Evolutionary conservation across 2,329 filamentous ascomycete genomes (phyloP).

Genomic region (Phaeomoniella chlamydospora): DNA sequence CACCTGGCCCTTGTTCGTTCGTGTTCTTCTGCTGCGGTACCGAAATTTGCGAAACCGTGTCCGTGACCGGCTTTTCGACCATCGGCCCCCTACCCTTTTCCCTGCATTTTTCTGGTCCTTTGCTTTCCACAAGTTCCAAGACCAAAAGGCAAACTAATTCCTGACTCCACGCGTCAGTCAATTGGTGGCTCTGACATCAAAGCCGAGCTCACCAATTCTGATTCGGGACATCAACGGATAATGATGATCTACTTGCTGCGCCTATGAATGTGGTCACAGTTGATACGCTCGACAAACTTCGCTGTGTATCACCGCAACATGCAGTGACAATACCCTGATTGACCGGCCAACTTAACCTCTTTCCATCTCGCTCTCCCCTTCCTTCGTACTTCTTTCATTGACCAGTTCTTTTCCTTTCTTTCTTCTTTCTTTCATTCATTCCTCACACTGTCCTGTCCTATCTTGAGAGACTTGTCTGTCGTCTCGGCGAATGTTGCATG

Average conservation of each 20-base stretch:
- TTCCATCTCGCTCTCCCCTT: not conserved
- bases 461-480: not conserved
- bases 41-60: not conserved
- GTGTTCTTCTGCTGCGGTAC: too few relatives aligned
- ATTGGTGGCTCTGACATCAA: constrained; percentile 2
- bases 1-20: too few relatives aligned
- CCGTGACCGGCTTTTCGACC: not conserved
- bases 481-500: constrained; percentile 1
- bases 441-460: not conserved
- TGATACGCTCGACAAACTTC: too few relatives aligned
- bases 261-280: not conserved
- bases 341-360: not conserved
- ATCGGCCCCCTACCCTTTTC: not conserved
- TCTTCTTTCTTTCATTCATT: not conserved
- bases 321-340: not conserved
- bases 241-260: not conserved
- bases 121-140: not conserved
- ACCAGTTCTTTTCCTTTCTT: not conserved
- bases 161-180: not conserved
- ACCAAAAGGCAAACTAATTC: not conserved
- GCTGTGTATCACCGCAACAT: constrained; percentile 1
- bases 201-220: not conserved
- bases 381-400: not conserved
- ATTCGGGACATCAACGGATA: not conserved
- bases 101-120: not conserved